phyloP scores from a whole-genome alignment of 352 stramenopile genomes.

The Globisporangium spiculum region DNA sequence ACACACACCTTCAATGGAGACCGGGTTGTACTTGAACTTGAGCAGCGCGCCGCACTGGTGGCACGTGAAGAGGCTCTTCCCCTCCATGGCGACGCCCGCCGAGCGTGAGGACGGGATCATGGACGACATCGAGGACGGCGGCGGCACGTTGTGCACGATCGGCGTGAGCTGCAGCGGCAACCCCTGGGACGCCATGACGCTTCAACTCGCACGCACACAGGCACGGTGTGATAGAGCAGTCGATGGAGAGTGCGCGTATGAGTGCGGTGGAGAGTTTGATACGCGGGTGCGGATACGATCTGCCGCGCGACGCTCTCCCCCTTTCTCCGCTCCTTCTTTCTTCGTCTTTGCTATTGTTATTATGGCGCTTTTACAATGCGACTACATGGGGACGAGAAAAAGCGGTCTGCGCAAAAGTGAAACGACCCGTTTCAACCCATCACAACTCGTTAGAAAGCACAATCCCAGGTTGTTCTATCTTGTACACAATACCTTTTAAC shows the following conservation, averaged over 20 bases:
- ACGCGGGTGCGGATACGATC: neutral
- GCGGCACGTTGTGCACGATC: constrained; percentile 20
- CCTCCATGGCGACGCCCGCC: constrained; percentile 48
- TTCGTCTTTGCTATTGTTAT: neutral
- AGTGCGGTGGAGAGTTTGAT: neutral
- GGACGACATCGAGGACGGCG: constrained; percentile 5
- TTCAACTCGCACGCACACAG: neutral
- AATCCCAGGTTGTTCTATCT: neutral
- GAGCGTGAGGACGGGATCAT: constrained; percentile 20
- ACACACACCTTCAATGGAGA: constrained; percentile 51
- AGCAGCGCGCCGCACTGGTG: constrained; percentile 66
- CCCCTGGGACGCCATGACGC: constrained; percentile 15
- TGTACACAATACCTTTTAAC: neutral
- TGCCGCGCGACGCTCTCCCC: neutral
- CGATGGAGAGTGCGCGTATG: neutral
- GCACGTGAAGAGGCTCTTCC: constrained; percentile 77
- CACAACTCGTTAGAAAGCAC: neutral
- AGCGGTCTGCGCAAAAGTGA: neutral
- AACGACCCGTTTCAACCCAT: constrained; percentile 8
- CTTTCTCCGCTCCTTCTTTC: constrained; percentile 10
- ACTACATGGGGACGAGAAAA: constrained; percentile 5
- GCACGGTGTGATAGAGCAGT: no score
- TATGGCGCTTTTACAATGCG: constrained; percentile 7
- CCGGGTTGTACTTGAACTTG: constrained; percentile 59
- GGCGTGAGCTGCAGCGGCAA: constrained; percentile 18